Evolutionary conservation across 1,284 basidiomycete species (phyloP), one percentile per base, ranked within the genome.

Genomic region (Naganishia cerealis): DNA sequence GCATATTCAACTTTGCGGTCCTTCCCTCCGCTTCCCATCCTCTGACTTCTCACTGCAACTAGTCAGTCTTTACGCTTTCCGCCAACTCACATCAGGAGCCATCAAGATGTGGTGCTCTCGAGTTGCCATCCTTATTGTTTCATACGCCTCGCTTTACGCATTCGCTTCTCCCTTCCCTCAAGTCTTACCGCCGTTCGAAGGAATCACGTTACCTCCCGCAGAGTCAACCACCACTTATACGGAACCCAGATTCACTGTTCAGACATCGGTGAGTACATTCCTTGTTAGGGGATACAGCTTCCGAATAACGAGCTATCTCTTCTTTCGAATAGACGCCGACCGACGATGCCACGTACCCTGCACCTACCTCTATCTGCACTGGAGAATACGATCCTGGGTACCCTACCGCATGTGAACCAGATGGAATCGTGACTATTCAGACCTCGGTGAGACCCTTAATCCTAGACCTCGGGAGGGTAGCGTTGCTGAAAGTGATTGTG

Each of bases 71-170:
- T n/a, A n/a, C 29, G 29, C 29, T 33, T 6, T 33, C 6, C 29
- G 29, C 29, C 29, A 33, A 54, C n/a, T 24, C 39, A 57, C 6
- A 29, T 12, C 2, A 6, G 10, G 16, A 46, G 2, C 36, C 33
- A 39, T 13, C 59, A 53, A 53, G 36, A 54, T 63, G 61, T 42
- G 52, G 61, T n/a, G 42, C 50, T 63, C 38, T 16, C 39, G 26
- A 2, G 15, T 63, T 39, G 29, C 43, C 3, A 5, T 42, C 36
- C n/a, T 53, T 24, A 24, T 38, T 21, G 29, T 54, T 0, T 53
- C 48, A 13, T 26, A 13, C 7, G 8, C 6, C 24, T 2, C 29
- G 8, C 61, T 63, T 29, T 63, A 15, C 50, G 26, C 50, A 38
- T 63, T 53, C 16, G 61, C 61, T 5, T 63, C 61, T 26, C 61